phyloP scores from a whole-genome alignment of 2,329 filamentous ascomycete genomes.

The Fragosphaeria purpurea region DNA sequence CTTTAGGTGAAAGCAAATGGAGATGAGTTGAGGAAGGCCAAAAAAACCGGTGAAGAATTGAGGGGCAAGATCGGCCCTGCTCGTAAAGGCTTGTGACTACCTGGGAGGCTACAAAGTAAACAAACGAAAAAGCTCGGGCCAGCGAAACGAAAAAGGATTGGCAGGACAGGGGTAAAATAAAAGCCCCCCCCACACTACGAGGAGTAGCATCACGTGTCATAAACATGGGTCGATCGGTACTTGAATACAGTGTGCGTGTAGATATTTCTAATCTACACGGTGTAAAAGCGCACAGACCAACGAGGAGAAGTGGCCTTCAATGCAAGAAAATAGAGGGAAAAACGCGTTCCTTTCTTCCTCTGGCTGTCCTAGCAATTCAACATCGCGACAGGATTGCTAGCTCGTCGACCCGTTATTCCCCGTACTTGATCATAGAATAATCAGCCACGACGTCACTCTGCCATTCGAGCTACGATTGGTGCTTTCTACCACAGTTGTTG shows the following conservation, averaged over 20 bases:
- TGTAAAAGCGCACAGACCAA: neutral
- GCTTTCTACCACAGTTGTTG: too few species aligned
- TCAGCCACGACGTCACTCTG: too few species aligned
- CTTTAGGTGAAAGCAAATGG: neutral
- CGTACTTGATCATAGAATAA: too few species aligned
- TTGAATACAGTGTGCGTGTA: neutral
- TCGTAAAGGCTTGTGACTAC: conserved; percentile 4
- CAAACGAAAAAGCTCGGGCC: conserved; percentile 14
- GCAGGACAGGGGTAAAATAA: neutral
- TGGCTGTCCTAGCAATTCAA: too few species aligned
- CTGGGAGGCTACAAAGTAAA: conserved; percentile 13
- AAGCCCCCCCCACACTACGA: neutral
- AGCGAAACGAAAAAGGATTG: neutral
- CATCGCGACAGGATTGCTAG: too few species aligned
- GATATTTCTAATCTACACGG: neutral
- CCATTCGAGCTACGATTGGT: too few species aligned
- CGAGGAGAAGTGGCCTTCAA: neutral
- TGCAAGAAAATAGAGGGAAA: too few species aligned
- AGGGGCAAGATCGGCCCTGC: conserved; percentile 1
- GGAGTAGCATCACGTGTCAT: neutral
- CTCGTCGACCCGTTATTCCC: too few species aligned
- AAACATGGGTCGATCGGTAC: neutral
- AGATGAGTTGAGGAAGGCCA: neutral
- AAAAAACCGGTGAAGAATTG: conserved; percentile 4
- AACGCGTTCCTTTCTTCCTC: too few species aligned